phyloP scores from a whole-genome alignment of 306 rosid genomes.

The Acmispon strigosus region DNA sequence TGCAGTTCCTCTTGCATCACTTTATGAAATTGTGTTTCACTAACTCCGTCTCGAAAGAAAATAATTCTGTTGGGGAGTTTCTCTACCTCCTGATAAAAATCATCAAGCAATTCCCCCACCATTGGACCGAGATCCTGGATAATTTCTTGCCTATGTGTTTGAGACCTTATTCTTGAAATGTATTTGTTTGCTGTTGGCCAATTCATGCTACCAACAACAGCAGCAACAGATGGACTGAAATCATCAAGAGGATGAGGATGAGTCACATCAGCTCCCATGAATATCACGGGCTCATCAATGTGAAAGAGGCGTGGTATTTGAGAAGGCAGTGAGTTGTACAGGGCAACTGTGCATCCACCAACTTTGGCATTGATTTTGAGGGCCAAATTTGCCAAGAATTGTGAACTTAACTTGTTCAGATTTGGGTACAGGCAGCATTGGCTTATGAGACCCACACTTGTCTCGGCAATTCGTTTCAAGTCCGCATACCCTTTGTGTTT shows the following conservation, averaged over 20 bases:
- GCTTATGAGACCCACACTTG: slow-evolving; percentile 74
- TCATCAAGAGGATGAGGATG: slow-evolving; percentile 99
- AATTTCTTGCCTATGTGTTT: slow-evolving; percentile 95
- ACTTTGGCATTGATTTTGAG: slow-evolving; percentile 97
- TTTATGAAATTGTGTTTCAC: slow-evolving; percentile 85
- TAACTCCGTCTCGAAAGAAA: slow-evolving; percentile 94
- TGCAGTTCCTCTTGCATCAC: slow-evolving; percentile 82
- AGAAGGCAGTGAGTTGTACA: slow-evolving; percentile 81
- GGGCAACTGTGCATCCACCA: slow-evolving; percentile 94
- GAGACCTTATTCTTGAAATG: slow-evolving; percentile 91
- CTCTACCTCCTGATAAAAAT: slow-evolving; percentile 63
- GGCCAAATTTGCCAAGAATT: slow-evolving; percentile 84
- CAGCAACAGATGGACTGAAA: slow-evolving; percentile 91
- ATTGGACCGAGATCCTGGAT: slow-evolving; percentile 75
- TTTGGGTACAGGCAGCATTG: slow-evolving; percentile 93
- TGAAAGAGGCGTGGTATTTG: slow-evolving; percentile 75
- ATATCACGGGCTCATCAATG: slow-evolving; percentile 64
- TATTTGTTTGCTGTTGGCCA: slow-evolving; percentile 99
- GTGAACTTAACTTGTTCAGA: slow-evolving; percentile 70
- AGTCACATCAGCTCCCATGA: slow-evolving; percentile 98
- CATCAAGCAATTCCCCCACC: slow-evolving; percentile 83
- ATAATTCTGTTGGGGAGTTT: slow-evolving; percentile 76
- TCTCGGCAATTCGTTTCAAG: slow-evolving; percentile 91
- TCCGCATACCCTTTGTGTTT: slow-evolving; percentile 93
- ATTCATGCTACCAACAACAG: slow-evolving; percentile 97